A percentile compares a stretch with the other conserved stretches of the same genome.
Conservation (phyloP, 2,329 filamentous ascomycete genomes). For the Trichoderma atroviride region DNA sequence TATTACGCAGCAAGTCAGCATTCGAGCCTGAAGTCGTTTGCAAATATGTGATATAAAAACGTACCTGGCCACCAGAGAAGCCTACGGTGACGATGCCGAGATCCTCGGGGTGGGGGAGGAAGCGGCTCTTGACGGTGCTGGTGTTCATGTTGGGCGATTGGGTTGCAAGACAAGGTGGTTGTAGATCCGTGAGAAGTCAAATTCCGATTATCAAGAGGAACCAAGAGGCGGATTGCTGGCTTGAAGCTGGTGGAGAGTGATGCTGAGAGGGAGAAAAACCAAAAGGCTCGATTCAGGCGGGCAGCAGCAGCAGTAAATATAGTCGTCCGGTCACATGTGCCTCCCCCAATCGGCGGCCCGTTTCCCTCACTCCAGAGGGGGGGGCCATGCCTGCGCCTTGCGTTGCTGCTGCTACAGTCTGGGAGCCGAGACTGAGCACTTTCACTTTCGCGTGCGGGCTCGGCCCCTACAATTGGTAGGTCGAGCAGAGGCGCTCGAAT, state of each 20-base stretch:
- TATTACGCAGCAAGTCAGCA: constrained; percentile 40
- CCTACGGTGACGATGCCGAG: constrained; percentile 92
- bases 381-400: constrained; percentile 21
- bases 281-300: constrained; percentile 3
- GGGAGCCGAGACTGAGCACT: constrained; percentile 8
- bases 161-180: not conserved
- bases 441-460: constrained; percentile 3
- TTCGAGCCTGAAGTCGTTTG: not conserved
- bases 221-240: not conserved
- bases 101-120: constrained; percentile 77
- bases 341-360: constrained; percentile 10
- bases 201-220: not conserved
- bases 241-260: not conserved
- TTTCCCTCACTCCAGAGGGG: not conserved
- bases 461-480: constrained; percentile 23
- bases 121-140: constrained; percentile 65
- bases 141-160: constrained; percentile 49
- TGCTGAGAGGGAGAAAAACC: not conserved
- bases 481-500: constrained; percentile 17
- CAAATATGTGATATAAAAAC: constrained; percentile 29
- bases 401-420: constrained; percentile 17
- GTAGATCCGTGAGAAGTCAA: not conserved
- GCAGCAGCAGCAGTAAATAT: constrained; percentile 18
- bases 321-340: constrained; percentile 16
- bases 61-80: constrained; percentile 94